Percentiles rank a stretch among this genome's conserved stretches.
Evolutionary conservation across 306 rosid species (phyloP).

Genomic region (Cicer bijugum): DNA sequence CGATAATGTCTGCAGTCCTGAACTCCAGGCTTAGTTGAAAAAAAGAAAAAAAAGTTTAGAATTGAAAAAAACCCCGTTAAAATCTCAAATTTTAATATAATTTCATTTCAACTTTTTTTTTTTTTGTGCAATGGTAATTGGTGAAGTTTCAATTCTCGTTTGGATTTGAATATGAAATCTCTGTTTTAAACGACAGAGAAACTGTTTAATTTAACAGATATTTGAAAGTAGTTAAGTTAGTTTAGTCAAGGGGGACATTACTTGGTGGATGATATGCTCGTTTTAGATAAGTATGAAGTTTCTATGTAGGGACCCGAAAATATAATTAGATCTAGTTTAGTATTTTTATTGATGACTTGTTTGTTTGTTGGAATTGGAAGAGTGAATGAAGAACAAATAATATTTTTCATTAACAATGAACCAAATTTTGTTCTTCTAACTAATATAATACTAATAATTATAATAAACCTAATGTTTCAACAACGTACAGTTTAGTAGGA

Average conservation of each 20-base stretch:
- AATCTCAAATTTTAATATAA: not conserved
- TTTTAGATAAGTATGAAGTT: slow-evolving; percentile 21
- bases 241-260: slow-evolving; percentile 34
- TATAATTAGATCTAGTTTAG: not conserved
- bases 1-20: slow-evolving; percentile 13
- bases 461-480: not conserved
- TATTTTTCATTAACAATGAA: not conserved
- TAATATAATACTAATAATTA: not conserved
- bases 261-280: not conserved
- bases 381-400: slow-evolving; percentile 39
- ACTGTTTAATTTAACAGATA: not conserved
- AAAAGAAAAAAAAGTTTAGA: not conserved
- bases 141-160: not conserved
- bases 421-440: not conserved
- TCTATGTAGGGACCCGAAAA: slow-evolving; percentile 35
- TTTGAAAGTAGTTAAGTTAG: slow-evolving; percentile 39
- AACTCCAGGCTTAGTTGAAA: slow-evolving; percentile 33
- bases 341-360: not conserved
- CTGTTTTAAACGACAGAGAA: not conserved
- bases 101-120: not conserved
- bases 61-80: slow-evolving; percentile 25
- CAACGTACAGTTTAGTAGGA: not conserved
- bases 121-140: not conserved
- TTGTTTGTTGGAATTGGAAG: not conserved
- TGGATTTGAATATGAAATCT: not conserved